phyloP scores from a whole-genome alignment of 257 asterid species.

The Plectranthus barbatus region DNA sequence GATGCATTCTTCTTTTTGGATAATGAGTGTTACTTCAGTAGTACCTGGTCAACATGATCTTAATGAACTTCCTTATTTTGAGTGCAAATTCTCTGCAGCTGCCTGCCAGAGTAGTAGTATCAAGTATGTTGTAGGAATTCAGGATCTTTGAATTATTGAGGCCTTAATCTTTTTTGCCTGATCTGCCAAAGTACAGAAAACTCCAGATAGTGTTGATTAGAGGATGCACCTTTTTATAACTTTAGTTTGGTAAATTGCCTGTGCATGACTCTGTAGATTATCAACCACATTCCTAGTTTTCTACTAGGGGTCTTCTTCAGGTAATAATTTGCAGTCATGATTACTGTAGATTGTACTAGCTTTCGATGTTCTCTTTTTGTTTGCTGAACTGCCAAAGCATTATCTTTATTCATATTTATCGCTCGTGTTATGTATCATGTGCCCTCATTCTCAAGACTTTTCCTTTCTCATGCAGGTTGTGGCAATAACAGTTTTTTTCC shows the following conservation, averaged over 20 bases:
- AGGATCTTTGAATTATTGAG: background rate
- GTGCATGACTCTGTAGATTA: background rate
- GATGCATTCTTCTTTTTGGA: no score
- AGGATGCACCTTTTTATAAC: background rate
- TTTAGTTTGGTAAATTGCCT: background rate
- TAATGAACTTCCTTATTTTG: background rate
- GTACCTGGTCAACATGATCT: constrained; percentile 8
- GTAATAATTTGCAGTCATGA: background rate
- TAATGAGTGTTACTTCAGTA: no score
- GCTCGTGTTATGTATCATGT: background rate
- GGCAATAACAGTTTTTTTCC: constrained; percentile 94
- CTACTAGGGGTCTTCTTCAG: background rate
- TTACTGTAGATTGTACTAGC: constrained; percentile 1
- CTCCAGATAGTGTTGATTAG: background rate
- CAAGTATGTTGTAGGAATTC: background rate
- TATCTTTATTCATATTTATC: background rate
- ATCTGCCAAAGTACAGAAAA: background rate
- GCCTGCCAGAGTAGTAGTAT: background rate
- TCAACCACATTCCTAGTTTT: background rate
- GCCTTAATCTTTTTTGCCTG: background rate
- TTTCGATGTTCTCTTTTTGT: no score
- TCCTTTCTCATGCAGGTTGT: constrained; percentile 56
- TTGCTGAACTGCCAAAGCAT: background rate
- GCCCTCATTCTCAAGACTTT: constrained; percentile 5
- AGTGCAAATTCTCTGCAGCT: background rate